A percentile compares a stretch with the other conserved stretches of the same genome.
Evolutionary conservation across 805 yeast species (phyloP).

Genomic region (Candida maltosa): DNA sequence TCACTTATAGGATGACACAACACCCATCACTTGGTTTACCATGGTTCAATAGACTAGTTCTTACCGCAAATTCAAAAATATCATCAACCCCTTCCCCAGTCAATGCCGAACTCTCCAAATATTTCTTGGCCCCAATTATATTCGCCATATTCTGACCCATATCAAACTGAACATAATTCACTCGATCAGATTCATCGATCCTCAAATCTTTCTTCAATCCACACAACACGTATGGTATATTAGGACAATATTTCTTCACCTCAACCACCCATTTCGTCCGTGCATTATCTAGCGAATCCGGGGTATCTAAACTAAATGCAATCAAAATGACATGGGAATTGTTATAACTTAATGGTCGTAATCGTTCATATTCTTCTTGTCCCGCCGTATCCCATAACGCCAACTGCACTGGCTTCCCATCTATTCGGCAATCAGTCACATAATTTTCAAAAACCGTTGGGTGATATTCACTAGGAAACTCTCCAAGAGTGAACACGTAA

Average conservation of each 20-base stretch:
- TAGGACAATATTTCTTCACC: conserved; percentile 76
- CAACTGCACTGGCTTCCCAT: conserved; percentile 84
- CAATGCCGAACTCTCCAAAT: conserved; percentile 84
- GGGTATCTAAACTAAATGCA: conserved; percentile 82
- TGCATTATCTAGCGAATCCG: conserved; percentile 82
- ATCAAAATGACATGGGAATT: conserved; percentile 83
- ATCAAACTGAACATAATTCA: conserved; percentile 48
- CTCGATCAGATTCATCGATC: conserved; percentile 32
- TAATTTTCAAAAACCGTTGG: conserved; percentile 95
- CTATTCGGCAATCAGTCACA: conserved; percentile 91
- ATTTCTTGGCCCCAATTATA: conserved; percentile 77
- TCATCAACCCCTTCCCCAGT: conserved; percentile 96
- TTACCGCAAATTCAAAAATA: conserved; percentile 86
- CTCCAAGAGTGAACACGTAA: conserved; percentile 90
- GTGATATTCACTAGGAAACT: conserved; percentile 87
- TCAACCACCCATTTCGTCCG: conserved; percentile 85
- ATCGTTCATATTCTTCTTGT: conserved; percentile 89
- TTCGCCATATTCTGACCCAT: conserved; percentile 71
- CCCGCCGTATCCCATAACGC: conserved; percentile 97
- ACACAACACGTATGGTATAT: conserved; percentile 71
- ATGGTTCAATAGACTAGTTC: conserved; percentile 62
- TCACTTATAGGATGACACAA: conserved; percentile 26
- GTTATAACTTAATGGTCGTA: conserved; percentile 83
- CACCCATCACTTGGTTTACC: conserved; percentile 28
- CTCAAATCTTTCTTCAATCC: conserved; percentile 86